Conservation (phyloP, 148 eudicot species). For the Suaeda aralocaspica region DNA sequence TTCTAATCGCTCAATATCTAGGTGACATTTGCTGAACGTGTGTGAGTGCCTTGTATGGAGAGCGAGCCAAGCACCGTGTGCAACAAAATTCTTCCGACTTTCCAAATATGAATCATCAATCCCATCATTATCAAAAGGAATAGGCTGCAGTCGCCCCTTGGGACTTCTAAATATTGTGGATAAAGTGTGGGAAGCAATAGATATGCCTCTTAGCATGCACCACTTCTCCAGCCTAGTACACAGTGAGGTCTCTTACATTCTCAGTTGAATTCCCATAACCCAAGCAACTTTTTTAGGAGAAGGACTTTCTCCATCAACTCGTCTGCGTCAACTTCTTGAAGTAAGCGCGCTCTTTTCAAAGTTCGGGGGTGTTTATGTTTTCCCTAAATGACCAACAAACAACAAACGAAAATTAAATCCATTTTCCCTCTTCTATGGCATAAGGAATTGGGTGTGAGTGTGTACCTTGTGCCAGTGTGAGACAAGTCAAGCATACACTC, state of each 20-base stretch:
- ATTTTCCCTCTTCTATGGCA: not conserved
- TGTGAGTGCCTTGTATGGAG: slow-evolving; percentile 26
- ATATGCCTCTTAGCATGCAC: slow-evolving; percentile 56
- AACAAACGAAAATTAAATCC: not conserved
- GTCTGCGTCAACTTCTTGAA: slow-evolving; percentile 82
- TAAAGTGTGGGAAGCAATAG: slow-evolving; percentile 44
- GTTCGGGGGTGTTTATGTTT: slow-evolving; percentile 49
- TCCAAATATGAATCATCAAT: slow-evolving; percentile 26
- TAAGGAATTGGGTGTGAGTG: not conserved
- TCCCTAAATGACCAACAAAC: slow-evolving; percentile 38
- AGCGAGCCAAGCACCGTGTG: slow-evolving; percentile 21
- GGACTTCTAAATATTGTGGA: slow-evolving; percentile 79
- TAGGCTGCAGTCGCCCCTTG: slow-evolving; percentile 32
- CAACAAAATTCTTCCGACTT: slow-evolving; percentile 30
- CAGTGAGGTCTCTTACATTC: slow-evolving; percentile 38
- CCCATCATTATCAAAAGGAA: slow-evolving; percentile 24
- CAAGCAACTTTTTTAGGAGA: slow-evolving; percentile 79
- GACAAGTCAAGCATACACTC: not conserved
- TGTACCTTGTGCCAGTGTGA: no score
- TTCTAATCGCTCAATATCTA: slow-evolving; percentile 20
- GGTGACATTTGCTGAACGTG: slow-evolving; percentile 24
- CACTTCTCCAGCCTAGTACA: slow-evolving; percentile 73
- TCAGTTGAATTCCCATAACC: slow-evolving; percentile 48
- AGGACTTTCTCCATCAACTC: slow-evolving; percentile 92
- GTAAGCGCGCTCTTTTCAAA: slow-evolving; percentile 83